Evolutionary conservation across 345 rosid genomes (phyloP).

Genomic region (Mangifera indica): DNA sequence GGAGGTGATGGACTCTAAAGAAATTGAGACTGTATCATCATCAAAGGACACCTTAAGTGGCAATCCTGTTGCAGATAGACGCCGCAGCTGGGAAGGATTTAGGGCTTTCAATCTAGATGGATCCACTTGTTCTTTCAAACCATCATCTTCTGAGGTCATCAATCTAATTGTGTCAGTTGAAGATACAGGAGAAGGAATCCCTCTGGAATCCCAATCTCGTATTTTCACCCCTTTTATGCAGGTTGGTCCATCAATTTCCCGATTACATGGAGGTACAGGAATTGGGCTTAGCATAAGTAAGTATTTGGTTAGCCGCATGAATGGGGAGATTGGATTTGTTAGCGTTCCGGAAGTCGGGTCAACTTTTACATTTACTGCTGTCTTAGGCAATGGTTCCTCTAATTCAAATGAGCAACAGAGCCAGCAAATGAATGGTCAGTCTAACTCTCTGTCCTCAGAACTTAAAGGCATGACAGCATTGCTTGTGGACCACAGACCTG

Average conservation of each 20-base stretch:
- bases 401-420: conserved; percentile 39
- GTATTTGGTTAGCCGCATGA: conserved; percentile 84
- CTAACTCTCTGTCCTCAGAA: conserved; percentile 40
- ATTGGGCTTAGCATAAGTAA: conserved; percentile 98
- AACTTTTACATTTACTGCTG: conserved; percentile 90
- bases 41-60: conserved; percentile 72
- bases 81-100: conserved; percentile 70
- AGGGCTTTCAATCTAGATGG: conserved; percentile 54
- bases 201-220: conserved; percentile 79
- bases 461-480: conserved; percentile 71
- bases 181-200: conserved; percentile 95
- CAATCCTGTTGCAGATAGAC: conserved; percentile 71
- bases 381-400: conserved; percentile 51
- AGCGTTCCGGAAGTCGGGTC: conserved; percentile 80
- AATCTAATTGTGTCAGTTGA: conserved; percentile 85
- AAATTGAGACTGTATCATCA: conserved; percentile 53
- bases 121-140: conserved; percentile 22
- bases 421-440: conserved; percentile 44
- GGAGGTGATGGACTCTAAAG: conserved; percentile 55
- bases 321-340: conserved; percentile 86
- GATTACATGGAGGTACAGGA: conserved; percentile 92
- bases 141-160: conserved; percentile 44
- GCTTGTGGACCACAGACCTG: conserved; percentile 71
- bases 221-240: conserved; percentile 95
- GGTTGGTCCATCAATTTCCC: conserved; percentile 85